A percentile compares a stretch with the other conserved stretches of the same genome.
These are phyloP conservation scores for Sarocladium oryzae DNA, from an alignment of 2,329 filamentous ascomycete species.

Conservation along the genomic window DNA sequence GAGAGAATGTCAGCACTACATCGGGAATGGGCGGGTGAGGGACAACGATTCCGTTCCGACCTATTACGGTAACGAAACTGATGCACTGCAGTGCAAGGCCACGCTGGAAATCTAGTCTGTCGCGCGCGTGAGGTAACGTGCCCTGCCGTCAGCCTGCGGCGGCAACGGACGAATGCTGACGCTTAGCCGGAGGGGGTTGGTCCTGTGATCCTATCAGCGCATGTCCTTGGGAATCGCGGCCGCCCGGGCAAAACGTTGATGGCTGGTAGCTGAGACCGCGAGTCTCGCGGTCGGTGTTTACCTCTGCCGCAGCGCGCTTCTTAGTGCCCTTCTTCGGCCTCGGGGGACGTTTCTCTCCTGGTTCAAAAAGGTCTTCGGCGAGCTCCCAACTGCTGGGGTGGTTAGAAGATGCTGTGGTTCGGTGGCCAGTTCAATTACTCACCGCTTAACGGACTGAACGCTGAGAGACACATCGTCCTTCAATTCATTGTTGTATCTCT, in stretches of 20 bases:
- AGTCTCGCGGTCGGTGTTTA: slow-evolving; percentile 18
- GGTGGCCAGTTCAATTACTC: slow-evolving; percentile 28
- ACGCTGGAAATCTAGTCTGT: neutral
- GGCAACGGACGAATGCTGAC: slow-evolving; percentile 34
- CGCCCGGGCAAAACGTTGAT: slow-evolving; percentile 12
- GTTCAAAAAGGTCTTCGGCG: slow-evolving; percentile 81
- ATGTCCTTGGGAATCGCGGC: neutral
- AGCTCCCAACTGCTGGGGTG: slow-evolving; percentile 58
- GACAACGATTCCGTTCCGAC: neutral
- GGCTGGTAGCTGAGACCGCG: neutral
- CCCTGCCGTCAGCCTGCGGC: slow-evolving; percentile 27
- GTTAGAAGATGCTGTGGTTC: neutral
- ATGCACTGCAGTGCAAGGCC: neutral
- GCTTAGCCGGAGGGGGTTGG: slow-evolving; percentile 32
- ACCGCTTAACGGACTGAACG: slow-evolving; percentile 83
- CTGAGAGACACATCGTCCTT: slow-evolving; percentile 58
- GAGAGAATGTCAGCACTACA: neutral
- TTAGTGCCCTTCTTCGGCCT: slow-evolving; percentile 51
- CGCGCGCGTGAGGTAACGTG: neutral
- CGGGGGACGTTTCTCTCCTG: slow-evolving; percentile 68
- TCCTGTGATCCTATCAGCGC: slow-evolving; percentile 27
- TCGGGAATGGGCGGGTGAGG: neutral
- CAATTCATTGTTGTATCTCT: slow-evolving; percentile 66
- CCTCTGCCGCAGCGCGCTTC: slow-evolving; percentile 44
- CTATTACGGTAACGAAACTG: neutral